These are phyloP conservation scores for Hemisphaericaspora xylofermentans DNA, from an alignment of 1,139 yeast species.

Conservation along the genomic window DNA sequence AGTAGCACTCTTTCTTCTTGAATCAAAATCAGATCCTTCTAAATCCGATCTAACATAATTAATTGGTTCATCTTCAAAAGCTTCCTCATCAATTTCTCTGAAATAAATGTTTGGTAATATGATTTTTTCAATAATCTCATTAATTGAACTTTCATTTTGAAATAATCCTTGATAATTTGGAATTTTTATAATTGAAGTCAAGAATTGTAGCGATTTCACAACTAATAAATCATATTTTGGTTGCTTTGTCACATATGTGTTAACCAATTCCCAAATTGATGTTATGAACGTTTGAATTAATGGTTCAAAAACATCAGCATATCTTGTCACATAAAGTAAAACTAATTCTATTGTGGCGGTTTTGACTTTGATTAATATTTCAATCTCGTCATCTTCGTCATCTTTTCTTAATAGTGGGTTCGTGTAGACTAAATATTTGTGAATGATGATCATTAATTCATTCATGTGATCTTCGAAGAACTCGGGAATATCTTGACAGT, in stretches of 20 bases:
- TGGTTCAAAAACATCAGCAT: slow-evolving; percentile 84
- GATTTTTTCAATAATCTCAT: slow-evolving; percentile 77
- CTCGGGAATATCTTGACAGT: slow-evolving; percentile 97
- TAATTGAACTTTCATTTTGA: slow-evolving; percentile 64
- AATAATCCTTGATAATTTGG: slow-evolving; percentile 62
- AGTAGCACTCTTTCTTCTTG: slow-evolving; percentile 87
- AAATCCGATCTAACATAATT: slow-evolving; percentile 88
- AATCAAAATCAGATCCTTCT: slow-evolving; percentile 92
- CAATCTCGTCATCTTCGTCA: slow-evolving; percentile 70
- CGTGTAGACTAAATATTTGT: slow-evolving; percentile 69
- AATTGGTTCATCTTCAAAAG: slow-evolving; percentile 96
- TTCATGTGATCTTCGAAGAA: slow-evolving; percentile 90
- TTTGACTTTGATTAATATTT: slow-evolving; percentile 70
- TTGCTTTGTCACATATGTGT: slow-evolving; percentile 59
- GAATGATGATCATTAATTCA: slow-evolving; percentile 76
- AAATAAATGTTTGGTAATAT: slow-evolving; percentile 85
- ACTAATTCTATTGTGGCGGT: slow-evolving; percentile 83
- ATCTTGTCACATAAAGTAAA: slow-evolving; percentile 83
- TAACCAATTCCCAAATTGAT: slow-evolving; percentile 77
- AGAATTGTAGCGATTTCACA: slow-evolving; percentile 74
- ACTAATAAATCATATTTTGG: slow-evolving; percentile 83
- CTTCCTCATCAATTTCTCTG: slow-evolving; percentile 84
- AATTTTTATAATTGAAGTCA: slow-evolving; percentile 77
- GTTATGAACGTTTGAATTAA: slow-evolving; percentile 77
- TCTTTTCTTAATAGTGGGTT: slow-evolving; percentile 50